Evolutionary conservation across 371 early-diverging fungal genomes (phyloP).

Genomic region (Conidiobolus incongruus): DNA sequence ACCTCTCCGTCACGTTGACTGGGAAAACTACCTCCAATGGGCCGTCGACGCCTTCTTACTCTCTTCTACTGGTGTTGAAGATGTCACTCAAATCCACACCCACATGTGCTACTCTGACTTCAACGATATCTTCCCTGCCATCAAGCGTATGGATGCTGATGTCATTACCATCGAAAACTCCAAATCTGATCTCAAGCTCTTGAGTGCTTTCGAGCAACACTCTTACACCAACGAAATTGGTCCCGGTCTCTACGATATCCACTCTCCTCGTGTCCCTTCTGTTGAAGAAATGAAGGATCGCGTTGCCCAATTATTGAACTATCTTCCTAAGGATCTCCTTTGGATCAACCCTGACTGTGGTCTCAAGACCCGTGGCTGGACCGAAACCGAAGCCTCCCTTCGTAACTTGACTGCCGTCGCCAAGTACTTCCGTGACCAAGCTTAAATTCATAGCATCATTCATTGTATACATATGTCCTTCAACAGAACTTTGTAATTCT

Average conservation of each 20-base stretch:
- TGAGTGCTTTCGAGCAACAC: slow-evolving; percentile 59
- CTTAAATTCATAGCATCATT: no score
- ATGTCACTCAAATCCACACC: slow-evolving; percentile 88
- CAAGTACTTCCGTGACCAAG: slow-evolving; percentile 22
- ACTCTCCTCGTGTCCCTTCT: slow-evolving; percentile 85
- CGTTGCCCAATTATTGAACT: slow-evolving; percentile 37
- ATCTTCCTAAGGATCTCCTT: slow-evolving; percentile 41
- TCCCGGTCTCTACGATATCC: slow-evolving; percentile 93
- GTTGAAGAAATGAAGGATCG: slow-evolving; percentile 69
- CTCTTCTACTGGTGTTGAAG: slow-evolving; percentile 63
- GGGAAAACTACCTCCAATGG: slow-evolving; percentile 82
- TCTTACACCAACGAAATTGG: slow-evolving; percentile 80
- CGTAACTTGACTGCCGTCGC: slow-evolving; percentile 72
- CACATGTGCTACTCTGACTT: slow-evolving; percentile 97
- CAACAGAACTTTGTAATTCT: no score
- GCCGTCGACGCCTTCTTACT: slow-evolving; percentile 85
- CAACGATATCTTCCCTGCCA: slow-evolving; percentile 88
- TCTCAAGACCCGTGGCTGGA: slow-evolving; percentile 86
- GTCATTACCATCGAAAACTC: slow-evolving; percentile 93
- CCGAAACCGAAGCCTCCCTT: slow-evolving; percentile 72
- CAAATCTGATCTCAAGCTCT: slow-evolving; percentile 84
- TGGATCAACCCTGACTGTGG: slow-evolving; percentile 98
- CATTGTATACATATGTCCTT: no score
- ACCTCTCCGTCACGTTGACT: slow-evolving; percentile 53
- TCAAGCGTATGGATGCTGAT: slow-evolving; percentile 78